These are phyloP conservation scores for Barnettozyma hawaiiensis DNA, from an alignment of 1,139 yeast species.

Conservation along the genomic window DNA sequence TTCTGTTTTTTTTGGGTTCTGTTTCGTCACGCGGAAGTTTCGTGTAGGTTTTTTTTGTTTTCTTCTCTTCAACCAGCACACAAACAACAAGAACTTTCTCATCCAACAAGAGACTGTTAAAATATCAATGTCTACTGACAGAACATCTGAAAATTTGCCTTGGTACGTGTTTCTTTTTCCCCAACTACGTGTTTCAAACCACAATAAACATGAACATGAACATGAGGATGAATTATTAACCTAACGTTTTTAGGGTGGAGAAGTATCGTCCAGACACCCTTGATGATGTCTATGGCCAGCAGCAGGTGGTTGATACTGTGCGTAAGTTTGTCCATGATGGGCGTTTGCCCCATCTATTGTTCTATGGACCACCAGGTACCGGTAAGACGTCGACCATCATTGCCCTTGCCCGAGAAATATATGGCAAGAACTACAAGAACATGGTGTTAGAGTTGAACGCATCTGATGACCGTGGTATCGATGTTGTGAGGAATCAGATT, in stretches of 20 bases:
- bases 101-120: background rate
- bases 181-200: no score
- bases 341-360: constrained; percentile 78
- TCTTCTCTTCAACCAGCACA: no score
- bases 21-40: background rate
- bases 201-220: no score
- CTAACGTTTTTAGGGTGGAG: constrained; percentile 89
- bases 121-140: constrained; percentile 21
- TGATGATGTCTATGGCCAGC: constrained; percentile 89
- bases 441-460: constrained; percentile 96
- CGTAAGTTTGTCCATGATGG: constrained; percentile 81
- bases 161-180: constrained; percentile 31
- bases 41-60: background rate
- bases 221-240: no score
- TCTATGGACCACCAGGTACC: constrained; percentile 98
- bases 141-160: constrained; percentile 38
- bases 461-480: constrained; percentile 94
- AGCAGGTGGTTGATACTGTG: constrained; percentile 75
- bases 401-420: constrained; percentile 87
- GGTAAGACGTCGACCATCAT: constrained; percentile 94
- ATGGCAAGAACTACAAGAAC: constrained; percentile 75
- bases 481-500: constrained; percentile 87
- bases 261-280: constrained; percentile 84
- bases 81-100: no score
- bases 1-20: background rate